phyloP scores from a whole-genome alignment of 768 basidiomycete species.

The Agrocybe chaxingu region DNA sequence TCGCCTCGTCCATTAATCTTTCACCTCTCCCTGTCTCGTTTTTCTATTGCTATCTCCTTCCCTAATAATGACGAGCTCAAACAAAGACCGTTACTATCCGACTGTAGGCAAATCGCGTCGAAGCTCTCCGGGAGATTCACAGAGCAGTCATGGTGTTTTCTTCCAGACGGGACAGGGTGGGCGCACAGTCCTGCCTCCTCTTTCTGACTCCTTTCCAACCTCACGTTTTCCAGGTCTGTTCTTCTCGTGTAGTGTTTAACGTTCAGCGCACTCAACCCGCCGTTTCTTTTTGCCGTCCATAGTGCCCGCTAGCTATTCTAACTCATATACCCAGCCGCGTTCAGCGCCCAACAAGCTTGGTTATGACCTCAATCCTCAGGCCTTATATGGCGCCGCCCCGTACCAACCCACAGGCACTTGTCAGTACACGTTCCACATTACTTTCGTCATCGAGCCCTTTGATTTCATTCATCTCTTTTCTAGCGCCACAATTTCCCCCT shows the following conservation, averaged over 20 bases:
- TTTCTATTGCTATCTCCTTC: slow-evolving; percentile 57
- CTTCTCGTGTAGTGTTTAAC: slow-evolving; percentile 51
- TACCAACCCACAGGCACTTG: slow-evolving; percentile 34
- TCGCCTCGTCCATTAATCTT: slow-evolving; percentile 23
- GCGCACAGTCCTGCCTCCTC: slow-evolving; percentile 85
- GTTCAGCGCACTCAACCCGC: slow-evolving; percentile 55
- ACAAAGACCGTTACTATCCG: slow-evolving; percentile 70
- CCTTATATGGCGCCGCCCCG: slow-evolving; percentile 31
- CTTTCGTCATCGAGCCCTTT: slow-evolving; percentile 20
- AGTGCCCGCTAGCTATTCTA: slow-evolving; percentile 60
- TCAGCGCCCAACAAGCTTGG: slow-evolving; percentile 50
- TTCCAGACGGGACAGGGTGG: slow-evolving; percentile 83
- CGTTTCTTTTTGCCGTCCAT: slow-evolving; percentile 39
- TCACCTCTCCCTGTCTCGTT: slow-evolving; percentile 49
- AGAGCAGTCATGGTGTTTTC: slow-evolving; percentile 52
- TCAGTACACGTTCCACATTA: slow-evolving; percentile 25
- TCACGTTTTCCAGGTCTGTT: slow-evolving; percentile 90
- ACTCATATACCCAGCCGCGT: slow-evolving; percentile 62
- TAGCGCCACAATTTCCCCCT: slow-evolving; percentile 45
- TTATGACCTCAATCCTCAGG: slow-evolving; percentile 51
- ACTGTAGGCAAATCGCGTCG: slow-evolving; percentile 63
- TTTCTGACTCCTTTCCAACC: slow-evolving; percentile 82
- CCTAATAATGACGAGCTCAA: slow-evolving; percentile 66
- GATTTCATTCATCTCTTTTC: slow-evolving; percentile 33
- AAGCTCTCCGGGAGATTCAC: slow-evolving; percentile 66